Evolutionary conservation across 176 grass and related monocot genomes (phyloP), one percentile per base, ranked within the genome.

Genomic region (Avena eriantha): DNA sequence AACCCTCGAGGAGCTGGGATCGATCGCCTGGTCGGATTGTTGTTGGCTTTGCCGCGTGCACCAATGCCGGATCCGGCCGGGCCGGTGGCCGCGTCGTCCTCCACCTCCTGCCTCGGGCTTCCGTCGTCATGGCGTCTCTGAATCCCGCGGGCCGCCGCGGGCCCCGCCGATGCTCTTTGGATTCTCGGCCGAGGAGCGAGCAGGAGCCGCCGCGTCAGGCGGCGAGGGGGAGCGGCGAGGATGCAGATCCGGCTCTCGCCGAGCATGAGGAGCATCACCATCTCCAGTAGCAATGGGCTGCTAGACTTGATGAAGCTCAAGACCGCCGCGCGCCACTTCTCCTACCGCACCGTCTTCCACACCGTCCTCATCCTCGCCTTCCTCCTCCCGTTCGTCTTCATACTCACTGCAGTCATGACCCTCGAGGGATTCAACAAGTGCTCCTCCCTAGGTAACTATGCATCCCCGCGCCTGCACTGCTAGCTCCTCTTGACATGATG

Each of bases 231-330:
- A 34, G 22, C 19, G 73, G 89, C 93, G 82, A 98, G 73, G 96
- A 98, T 98, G 96, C 96, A 96, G 93, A 98, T 98, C 90, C 92
- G 96, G 84, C 78, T 98, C 49, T 98, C 96, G 78, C 96, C 92
- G 66, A 94, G 96, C 90, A 94, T 96, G 93, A 98, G 96, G 93
- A 96, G 92, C 90, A 94, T 98, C 88, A 98, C 96, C 84, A 96
- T 98, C 83, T 96, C 96, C 72, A 98, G 85, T 76, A 92, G 89
- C 74, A 87, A 94, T 89, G 96, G 96, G 79, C 84, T 98, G 59
- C 85, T 98, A 78, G 93, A 96, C 83, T 96, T 92, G 29, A 98
- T 95, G 86, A 98, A 95, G 92, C 79, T 98, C 63, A 94, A 94
- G 83, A 85, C 82, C 72, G 92, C 93, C 49, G 92, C 93, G 48